Evolutionary conservation across 1,284 basidiomycete genomes (phyloP).

Genomic region (Entoloma clypeatum): DNA sequence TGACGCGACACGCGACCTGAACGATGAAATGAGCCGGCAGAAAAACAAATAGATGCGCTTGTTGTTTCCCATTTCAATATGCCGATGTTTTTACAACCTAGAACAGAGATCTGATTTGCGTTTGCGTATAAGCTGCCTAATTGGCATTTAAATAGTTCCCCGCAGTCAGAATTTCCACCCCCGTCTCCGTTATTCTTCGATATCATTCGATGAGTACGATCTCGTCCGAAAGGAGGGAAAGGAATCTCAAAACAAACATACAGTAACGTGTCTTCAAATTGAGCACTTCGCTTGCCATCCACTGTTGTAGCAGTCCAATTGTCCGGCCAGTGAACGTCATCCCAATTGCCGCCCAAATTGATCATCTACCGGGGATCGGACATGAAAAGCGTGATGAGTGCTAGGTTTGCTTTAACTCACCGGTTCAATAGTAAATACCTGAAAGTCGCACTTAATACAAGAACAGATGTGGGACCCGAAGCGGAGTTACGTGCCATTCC

Average conservation of each 20-base stretch:
- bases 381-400: conserved; percentile 8
- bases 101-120: no score
- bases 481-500: conserved; percentile 60
- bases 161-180: conserved; percentile 85
- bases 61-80: no score
- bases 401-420: conserved; percentile 36
- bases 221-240: conserved; percentile 5
- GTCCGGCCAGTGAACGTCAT: conserved; percentile 79
- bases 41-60: no score
- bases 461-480: conserved; percentile 6
- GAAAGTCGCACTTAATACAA: conserved; percentile 10
- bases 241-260: conserved; percentile 37
- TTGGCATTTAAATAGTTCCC: conserved; percentile 37
- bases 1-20: conserved; percentile 60
- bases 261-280: conserved; percentile 93
- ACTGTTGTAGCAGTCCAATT: conserved; percentile 93
- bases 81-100: no score
- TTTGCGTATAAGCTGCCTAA: no score
- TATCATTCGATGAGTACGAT: conserved; percentile 19
- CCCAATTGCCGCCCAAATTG: conserved; percentile 76
- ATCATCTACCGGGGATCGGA: conserved; percentile 67
- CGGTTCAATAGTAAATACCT: conserved; percentile 80
- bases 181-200: conserved; percentile 84
- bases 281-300: conserved; percentile 87
- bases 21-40: conserved; percentile 51